Evolutionary conservation across 1,284 basidiomycete genomes (phyloP).

Genomic region (Psilocybe mexicana): DNA sequence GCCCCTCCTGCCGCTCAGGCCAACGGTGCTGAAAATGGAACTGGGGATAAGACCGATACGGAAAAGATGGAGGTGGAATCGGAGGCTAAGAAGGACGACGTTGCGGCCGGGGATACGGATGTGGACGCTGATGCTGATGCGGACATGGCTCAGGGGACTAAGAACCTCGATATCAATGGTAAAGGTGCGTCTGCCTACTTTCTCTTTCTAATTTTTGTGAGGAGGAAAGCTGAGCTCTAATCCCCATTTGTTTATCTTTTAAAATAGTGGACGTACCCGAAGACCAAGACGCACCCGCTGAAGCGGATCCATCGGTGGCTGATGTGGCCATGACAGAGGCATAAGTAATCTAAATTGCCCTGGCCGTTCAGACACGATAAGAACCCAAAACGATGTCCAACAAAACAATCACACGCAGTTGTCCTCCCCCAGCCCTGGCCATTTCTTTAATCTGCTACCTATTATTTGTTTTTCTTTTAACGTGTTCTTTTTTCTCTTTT

Average conservation of each 20-base stretch:
- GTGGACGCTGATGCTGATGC: constrained; percentile 20
- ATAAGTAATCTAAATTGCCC: no score
- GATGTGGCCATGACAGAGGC: constrained; percentile 9
- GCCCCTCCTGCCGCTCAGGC: not conserved
- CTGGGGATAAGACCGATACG: not conserved
- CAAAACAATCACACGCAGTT: no score
- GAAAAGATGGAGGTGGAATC: not conserved
- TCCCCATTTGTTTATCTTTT: no score
- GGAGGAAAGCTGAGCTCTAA: no score
- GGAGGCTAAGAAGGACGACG: not conserved
- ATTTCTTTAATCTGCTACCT: no score
- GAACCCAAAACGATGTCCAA: no score
- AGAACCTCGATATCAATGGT: constrained; percentile 13
- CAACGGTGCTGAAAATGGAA: not conserved
- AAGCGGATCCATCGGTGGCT: constrained; percentile 7
- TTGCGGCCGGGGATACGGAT: not conserved
- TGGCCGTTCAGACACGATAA: no score
- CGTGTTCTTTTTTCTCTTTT: no score
- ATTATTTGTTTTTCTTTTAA: no score
- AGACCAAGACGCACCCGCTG: constrained; percentile 13
- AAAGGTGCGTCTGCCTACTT: constrained; percentile 5
- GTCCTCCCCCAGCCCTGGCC: no score
- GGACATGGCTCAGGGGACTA: constrained; percentile 8
- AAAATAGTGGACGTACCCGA: not conserved
- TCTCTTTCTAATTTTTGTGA: not conserved